These are phyloP conservation scores for Ophiocordyceps sinensis DNA, from an alignment of 2,329 filamentous ascomycete species.

Conservation along the genomic window DNA sequence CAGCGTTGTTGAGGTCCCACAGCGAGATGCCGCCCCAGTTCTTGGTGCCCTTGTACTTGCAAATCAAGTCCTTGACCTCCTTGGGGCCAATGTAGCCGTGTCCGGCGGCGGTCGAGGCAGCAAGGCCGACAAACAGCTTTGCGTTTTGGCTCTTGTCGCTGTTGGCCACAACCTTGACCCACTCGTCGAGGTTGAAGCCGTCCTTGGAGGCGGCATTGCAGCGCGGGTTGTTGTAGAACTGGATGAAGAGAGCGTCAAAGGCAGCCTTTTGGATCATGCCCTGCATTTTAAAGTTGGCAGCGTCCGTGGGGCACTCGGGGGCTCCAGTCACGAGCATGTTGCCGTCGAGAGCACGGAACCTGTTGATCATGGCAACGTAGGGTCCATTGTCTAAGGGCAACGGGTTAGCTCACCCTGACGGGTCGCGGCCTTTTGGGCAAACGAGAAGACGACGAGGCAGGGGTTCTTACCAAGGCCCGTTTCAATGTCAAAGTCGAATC, in stretches of 20 bases:
- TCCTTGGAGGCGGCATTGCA: conserved; percentile 20
- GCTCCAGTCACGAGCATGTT: conserved; percentile 25
- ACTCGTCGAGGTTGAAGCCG: conserved; percentile 28
- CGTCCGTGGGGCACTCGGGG: conserved; percentile 25
- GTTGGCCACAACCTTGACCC: conserved; percentile 19
- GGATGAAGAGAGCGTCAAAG: conserved; percentile 29
- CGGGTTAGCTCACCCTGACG: too few relatives aligned
- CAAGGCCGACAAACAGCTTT: conserved; percentile 31
- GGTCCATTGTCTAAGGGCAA: conserved; percentile 13
- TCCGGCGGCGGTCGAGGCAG: conserved; percentile 15
- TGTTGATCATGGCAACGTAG: conserved; percentile 23
- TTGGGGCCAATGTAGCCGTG: conserved; percentile 20
- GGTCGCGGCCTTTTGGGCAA: too few relatives aligned
- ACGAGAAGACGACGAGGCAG: neutral
- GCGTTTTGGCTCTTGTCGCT: conserved; percentile 22
- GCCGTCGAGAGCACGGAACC: conserved; percentile 16
- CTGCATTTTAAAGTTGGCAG: conserved; percentile 16
- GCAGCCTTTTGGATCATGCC: conserved; percentile 23
- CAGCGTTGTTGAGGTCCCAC: conserved; percentile 26
- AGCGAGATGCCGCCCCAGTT: conserved; percentile 31
- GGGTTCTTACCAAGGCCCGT: conserved; percentile 11
- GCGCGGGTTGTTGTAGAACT: conserved; percentile 33
- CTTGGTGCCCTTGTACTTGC: conserved; percentile 18
- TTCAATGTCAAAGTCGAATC: conserved; percentile 30
- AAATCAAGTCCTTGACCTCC: conserved; percentile 22